Evolutionary conservation across 192 early-diverging fungal species (phyloP).

Genomic region (Entomortierella lignicola): DNA sequence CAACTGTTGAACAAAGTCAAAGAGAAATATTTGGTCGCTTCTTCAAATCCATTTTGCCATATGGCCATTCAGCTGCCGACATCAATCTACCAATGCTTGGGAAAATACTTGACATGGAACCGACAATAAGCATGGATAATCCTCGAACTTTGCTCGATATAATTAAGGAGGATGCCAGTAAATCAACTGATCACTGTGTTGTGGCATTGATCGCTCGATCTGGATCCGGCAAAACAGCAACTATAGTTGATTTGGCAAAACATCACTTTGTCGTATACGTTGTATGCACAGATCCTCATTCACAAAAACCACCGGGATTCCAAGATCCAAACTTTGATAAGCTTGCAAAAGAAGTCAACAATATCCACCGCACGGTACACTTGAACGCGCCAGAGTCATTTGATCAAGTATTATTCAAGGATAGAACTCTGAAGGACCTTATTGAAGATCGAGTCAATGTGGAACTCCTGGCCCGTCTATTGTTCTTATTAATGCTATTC

Average conservation of each 20-base stretch:
- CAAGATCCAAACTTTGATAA: conserved; percentile 30
- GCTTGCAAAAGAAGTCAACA: conserved; percentile 29
- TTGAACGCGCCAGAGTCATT: conserved; percentile 1
- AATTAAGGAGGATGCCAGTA: conserved; percentile 11
- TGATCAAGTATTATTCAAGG: neutral
- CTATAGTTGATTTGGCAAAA: conserved; percentile 27
- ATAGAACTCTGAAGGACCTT: neutral
- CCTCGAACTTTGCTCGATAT: conserved; percentile 30
- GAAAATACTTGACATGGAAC: conserved; percentile 28
- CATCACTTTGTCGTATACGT: conserved; percentile 45
- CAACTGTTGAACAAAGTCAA: conserved; percentile 22
- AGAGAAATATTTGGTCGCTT: conserved; percentile 27
- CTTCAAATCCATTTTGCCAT: conserved; percentile 32
- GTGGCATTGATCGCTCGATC: conserved; percentile 47
- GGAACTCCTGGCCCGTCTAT: conserved; percentile 44
- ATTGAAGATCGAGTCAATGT: conserved; percentile 32
- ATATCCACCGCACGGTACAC: conserved; percentile 12
- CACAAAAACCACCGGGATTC: neutral
- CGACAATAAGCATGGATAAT: conserved; percentile 5
- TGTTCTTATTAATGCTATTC: conserved; percentile 41
- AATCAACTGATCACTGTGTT: conserved; percentile 9
- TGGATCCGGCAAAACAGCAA: conserved; percentile 36
- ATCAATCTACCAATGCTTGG: conserved; percentile 41
- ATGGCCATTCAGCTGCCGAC: conserved; percentile 9
- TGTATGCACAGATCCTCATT: conserved; percentile 7